phyloP scores from a whole-genome alignment of 306 rosid genomes.

The Sphenostylis stenocarpa region DNA sequence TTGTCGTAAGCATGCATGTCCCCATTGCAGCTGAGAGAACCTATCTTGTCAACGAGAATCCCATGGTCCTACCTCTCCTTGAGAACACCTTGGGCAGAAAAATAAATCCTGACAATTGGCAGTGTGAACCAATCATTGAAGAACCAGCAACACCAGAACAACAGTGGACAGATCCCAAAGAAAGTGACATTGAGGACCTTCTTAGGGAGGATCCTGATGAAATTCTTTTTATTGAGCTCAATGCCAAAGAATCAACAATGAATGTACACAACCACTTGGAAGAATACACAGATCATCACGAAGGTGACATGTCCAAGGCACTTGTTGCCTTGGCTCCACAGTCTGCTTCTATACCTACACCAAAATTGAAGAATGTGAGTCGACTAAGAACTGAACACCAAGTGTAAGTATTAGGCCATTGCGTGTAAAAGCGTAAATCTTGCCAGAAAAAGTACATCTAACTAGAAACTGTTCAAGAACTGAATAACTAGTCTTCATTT shows the following conservation, averaged over 20 bases:
- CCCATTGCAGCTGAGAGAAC: conserved; percentile 42
- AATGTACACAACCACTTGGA: conserved; percentile 51
- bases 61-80: conserved; percentile 51
- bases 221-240: conserved; percentile 56
- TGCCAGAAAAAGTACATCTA: neutral
- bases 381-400: conserved; percentile 93
- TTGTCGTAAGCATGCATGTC: conserved; percentile 49
- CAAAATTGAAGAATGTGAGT: conserved; percentile 78
- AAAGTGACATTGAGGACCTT: conserved; percentile 80
- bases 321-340: conserved; percentile 67
- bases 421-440: conserved; percentile 1
- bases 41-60: conserved; percentile 44
- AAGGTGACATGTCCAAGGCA: conserved; percentile 78
- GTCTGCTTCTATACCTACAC: conserved; percentile 66
- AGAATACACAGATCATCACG: conserved; percentile 51
- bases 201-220: conserved; percentile 68
- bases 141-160: conserved; percentile 85
- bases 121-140: conserved; percentile 87
- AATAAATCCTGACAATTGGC: conserved; percentile 33
- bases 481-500: no score
- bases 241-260: conserved; percentile 42
- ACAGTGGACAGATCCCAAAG: conserved; percentile 49
- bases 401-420: conserved; percentile 60
- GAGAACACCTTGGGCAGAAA: conserved; percentile 39
- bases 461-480: no score